Evolutionary conservation across 345 rosid species (phyloP).

Genomic region (Orychophragmus violaceus): DNA sequence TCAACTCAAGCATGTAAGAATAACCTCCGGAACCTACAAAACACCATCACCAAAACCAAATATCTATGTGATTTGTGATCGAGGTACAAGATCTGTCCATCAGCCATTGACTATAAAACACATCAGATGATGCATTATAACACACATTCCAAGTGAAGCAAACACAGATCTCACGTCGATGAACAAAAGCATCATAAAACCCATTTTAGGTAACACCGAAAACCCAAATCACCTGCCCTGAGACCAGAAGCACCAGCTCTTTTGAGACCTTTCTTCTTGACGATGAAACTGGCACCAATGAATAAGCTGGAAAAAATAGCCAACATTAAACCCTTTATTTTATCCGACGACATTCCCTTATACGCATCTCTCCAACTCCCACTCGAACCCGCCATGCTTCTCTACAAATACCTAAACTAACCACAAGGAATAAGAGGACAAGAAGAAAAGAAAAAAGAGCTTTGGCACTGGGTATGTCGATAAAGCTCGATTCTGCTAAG

Average conservation of each 20-base stretch:
- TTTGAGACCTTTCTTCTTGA: conserved; percentile 78
- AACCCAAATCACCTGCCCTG: conserved; percentile 47
- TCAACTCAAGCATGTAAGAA: conserved; percentile 78
- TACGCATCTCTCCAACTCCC: conserved; percentile 42
- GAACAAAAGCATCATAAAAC: background rate
- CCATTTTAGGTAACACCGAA: background rate
- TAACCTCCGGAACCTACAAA: conserved; percentile 74
- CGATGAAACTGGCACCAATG: conserved; percentile 79
- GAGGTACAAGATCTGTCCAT: too few relatives aligned
- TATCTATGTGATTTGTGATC: background rate
- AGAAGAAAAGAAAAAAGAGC: background rate
- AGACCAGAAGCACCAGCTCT: conserved; percentile 64
- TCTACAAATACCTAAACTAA: background rate
- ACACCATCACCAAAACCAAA: background rate
- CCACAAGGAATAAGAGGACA: background rate
- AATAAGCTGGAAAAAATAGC: conserved; percentile 71
- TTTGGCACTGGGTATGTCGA: conserved; percentile 14
- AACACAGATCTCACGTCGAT: background rate
- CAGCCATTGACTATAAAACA: too few relatives aligned
- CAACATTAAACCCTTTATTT: conserved; percentile 64
- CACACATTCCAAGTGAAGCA: background rate
- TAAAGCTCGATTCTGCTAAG: background rate
- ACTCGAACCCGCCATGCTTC: conserved; percentile 16
- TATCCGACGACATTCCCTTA: conserved; percentile 68
- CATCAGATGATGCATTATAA: too few relatives aligned